Evolutionary conservation across 2,329 filamentous ascomycete genomes (phyloP).

Genomic region (Exophiala dermatitidis): DNA sequence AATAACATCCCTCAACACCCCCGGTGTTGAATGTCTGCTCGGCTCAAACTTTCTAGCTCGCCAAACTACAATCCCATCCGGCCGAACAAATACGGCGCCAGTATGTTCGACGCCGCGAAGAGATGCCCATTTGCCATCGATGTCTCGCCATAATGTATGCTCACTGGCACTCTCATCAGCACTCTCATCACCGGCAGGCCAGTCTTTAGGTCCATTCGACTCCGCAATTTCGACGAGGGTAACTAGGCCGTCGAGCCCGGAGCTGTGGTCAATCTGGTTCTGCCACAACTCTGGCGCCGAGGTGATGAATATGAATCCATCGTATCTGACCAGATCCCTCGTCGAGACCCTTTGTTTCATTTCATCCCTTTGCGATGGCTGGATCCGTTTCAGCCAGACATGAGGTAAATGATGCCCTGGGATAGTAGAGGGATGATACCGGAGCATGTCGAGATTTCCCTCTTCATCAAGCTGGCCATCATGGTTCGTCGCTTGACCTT

Average conservation of each 20-base stretch:
- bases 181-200: too few relatives aligned
- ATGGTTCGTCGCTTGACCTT: conserved; percentile 22
- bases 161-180: too few relatives aligned
- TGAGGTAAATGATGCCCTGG: conserved; percentile 33
- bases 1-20: not conserved
- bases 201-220: not conserved
- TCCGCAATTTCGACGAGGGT: conserved; percentile 1
- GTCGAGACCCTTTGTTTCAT: conserved; percentile 18
- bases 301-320: conserved; percentile 24
- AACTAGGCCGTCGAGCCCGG: conserved; percentile 2
- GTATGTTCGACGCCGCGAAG: conserved; percentile 16
- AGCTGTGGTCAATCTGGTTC: not conserved
- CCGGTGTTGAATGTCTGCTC: not conserved
- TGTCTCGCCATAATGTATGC: conserved; percentile 12
- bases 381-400: conserved; percentile 26
- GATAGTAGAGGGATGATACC: conserved; percentile 28
- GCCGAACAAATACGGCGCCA: conserved; percentile 30
- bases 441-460: conserved; percentile 18
- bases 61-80: conserved; percentile 32
- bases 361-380: not conserved
- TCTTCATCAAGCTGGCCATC: conserved; percentile 25
- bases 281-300: conserved; percentile 5
- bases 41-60: not conserved
- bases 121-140: conserved; percentile 21
- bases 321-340: conserved; percentile 24